A percentile compares a stretch with the other conserved stretches of the same genome.
Conservation (phyloP, 2,329 filamentous ascomycete species). For the Chaetothyriales sp. region DNA sequence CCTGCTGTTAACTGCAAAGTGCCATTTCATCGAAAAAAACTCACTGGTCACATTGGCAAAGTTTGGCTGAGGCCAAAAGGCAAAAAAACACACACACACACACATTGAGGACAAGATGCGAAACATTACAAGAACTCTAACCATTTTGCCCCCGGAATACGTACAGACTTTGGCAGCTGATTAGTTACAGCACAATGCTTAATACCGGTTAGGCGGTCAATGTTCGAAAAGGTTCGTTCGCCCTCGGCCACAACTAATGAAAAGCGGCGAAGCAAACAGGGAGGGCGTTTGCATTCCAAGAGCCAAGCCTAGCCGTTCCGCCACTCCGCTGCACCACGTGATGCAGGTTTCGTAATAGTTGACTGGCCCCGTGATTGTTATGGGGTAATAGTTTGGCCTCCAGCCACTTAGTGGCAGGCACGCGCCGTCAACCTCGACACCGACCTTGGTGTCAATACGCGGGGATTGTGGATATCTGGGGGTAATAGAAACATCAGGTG, state of each 20-base stretch:
- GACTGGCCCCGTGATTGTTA: not conserved
- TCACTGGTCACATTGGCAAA: slow-evolving; percentile 1
- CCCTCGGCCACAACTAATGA: not conserved
- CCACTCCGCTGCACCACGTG: not conserved
- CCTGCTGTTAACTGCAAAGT: slow-evolving; percentile 16
- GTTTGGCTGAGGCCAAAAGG: not conserved
- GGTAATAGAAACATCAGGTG: slow-evolving; percentile 21
- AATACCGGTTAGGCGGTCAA: too few relatives aligned
- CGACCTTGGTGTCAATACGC: not conserved
- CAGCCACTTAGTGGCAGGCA: not conserved
- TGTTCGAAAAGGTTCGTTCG: too few relatives aligned
- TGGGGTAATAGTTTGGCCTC: not conserved
- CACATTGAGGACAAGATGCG: too few relatives aligned
- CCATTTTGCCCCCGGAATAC: too few relatives aligned
- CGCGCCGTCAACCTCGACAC: not conserved
- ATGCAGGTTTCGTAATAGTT: not conserved
- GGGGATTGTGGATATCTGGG: slow-evolving; percentile 20
- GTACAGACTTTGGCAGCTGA: too few relatives aligned
- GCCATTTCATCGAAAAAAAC: not conserved
- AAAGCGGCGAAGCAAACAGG: not conserved
- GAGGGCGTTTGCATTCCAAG: not conserved
- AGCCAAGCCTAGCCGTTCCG: not conserved
- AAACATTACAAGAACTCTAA: too few relatives aligned
- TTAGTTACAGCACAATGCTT: too few relatives aligned
- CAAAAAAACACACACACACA: too few relatives aligned